A percentile compares a stretch with the other conserved stretches of the same genome.
Conservation (phyloP, 768 basidiomycete genomes). For the Lactarius evosmus region DNA sequence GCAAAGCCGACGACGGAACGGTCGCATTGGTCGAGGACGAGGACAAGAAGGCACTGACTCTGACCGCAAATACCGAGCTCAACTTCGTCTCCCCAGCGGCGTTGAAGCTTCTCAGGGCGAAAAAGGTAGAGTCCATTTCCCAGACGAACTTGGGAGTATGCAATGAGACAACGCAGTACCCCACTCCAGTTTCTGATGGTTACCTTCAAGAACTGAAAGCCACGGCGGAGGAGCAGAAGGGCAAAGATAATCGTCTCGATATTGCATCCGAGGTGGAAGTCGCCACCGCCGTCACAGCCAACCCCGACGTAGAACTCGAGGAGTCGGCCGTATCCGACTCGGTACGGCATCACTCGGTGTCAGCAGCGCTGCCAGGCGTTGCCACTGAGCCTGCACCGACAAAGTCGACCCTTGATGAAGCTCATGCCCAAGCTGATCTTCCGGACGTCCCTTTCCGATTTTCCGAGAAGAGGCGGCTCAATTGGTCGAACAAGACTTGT, state of each 20-base stretch:
- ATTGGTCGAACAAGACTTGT: constrained; percentile 90
- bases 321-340: constrained; percentile 22
- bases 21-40: constrained; percentile 51
- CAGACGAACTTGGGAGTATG: not conserved
- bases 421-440: constrained; percentile 43
- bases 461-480: constrained; percentile 79
- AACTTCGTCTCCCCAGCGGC: constrained; percentile 62
- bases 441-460: constrained; percentile 71
- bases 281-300: constrained; percentile 4
- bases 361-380: constrained; percentile 13
- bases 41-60: constrained; percentile 51
- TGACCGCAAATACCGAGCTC: constrained; percentile 54
- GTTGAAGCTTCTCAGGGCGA: constrained; percentile 59
- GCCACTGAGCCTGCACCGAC: constrained; percentile 10
- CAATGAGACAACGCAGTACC: constrained; percentile 46
- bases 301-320: constrained; percentile 14
- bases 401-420: constrained; percentile 31
- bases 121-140: constrained; percentile 50
- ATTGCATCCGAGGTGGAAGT: constrained; percentile 21
- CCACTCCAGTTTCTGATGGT: constrained; percentile 56
- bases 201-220: constrained; percentile 56
- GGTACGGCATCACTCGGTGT: constrained; percentile 24
- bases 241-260: constrained; percentile 16
- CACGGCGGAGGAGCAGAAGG: not conserved
- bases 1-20: constrained; percentile 43